These are phyloP conservation scores for Yarrowia alimentaria DNA, from an alignment of 805 yeast species.

Conservation along the genomic window DNA sequence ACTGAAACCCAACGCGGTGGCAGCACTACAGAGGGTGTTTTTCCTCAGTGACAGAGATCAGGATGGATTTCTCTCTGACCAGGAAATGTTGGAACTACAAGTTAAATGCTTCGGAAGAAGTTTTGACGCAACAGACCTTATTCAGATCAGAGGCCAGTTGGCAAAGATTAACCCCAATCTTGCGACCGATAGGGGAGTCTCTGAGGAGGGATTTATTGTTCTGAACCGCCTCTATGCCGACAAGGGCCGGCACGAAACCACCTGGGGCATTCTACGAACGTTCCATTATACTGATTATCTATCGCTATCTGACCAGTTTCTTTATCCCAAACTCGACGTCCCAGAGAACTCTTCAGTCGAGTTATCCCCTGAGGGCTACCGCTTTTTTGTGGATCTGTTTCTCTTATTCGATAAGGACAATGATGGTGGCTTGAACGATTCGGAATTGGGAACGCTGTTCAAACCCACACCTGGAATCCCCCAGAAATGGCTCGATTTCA, in stretches of 20 bases:
- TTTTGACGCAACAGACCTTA: constrained; percentile 44
- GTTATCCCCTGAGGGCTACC: constrained; percentile 85
- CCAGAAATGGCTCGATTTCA: constrained; percentile 74
- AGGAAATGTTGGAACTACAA: constrained; percentile 70
- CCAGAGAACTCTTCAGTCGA: constrained; percentile 79
- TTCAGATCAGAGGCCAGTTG: constrained; percentile 43
- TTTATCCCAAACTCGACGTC: constrained; percentile 78
- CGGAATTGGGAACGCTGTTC: constrained; percentile 67
- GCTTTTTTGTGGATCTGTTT: constrained; percentile 87
- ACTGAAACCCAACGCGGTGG: constrained; percentile 70
- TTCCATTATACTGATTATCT: constrained; percentile 91
- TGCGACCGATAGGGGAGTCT: constrained; percentile 52
- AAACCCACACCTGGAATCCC: constrained; percentile 95
- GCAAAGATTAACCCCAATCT: constrained; percentile 40
- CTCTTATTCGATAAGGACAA: constrained; percentile 87
- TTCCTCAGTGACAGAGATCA: constrained; percentile 84
- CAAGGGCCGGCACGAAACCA: constrained; percentile 91
- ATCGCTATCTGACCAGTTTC: constrained; percentile 72
- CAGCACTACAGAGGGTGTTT: constrained; percentile 78
- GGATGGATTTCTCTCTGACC: constrained; percentile 73
- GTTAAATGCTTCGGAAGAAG: constrained; percentile 66
- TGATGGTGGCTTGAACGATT: constrained; percentile 87
- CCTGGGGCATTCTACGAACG: constrained; percentile 89
- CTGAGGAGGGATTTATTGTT: constrained; percentile 70
- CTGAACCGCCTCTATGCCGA: constrained; percentile 83